Evolutionary conservation across 306 rosid species (phyloP), one percentile per base, ranked within the genome.

Genomic region (Corylus americana): DNA sequence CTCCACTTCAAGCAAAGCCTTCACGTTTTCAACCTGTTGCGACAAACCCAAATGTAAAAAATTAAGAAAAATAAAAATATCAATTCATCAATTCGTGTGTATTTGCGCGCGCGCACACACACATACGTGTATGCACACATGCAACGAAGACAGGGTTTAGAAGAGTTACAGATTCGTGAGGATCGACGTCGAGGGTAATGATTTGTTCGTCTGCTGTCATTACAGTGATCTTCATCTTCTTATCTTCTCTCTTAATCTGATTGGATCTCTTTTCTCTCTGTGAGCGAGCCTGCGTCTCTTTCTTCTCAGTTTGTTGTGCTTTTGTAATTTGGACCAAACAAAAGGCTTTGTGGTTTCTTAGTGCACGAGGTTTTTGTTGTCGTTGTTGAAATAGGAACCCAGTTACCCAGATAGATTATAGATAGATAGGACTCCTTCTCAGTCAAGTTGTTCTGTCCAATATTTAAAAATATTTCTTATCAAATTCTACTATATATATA

Each of bases 1-100:
- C 91, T 95, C 98, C 64, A 95, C 98, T 83, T 92, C 98, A 59
- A 95, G 98, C 84, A 95, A 83, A 71, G 97, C 98, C 77, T 95
- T 95, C 79, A 95, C 91, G 74, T 91, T 92, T 77, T 95, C 97
- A 78, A 92, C 96, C 98, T 95, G 79, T 11, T 44, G 58, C n/a
- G 17, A 77, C 13, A 74, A 54, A 9, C 22, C 16, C 75, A 63
- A 45, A 13, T 31, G 42, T 7, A 55, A 59, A 49, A 49, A 70
- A 78, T 55, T 59, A 63, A 64, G 55, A 18, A 79, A 35, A 63
- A 25, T 51, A 55, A 74, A 5, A 37, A 1, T 45, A 72, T 37
- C 18, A 10, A 18, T 17, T 27, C 4, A 61, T 61, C 27, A 13
- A 8, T 67, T 8, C 1, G 12, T 8, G 14, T 4, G 20, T n/a